Conservation (phyloP, 768 basidiomycete genomes). For the Xerocomellus dryophilus region DNA sequence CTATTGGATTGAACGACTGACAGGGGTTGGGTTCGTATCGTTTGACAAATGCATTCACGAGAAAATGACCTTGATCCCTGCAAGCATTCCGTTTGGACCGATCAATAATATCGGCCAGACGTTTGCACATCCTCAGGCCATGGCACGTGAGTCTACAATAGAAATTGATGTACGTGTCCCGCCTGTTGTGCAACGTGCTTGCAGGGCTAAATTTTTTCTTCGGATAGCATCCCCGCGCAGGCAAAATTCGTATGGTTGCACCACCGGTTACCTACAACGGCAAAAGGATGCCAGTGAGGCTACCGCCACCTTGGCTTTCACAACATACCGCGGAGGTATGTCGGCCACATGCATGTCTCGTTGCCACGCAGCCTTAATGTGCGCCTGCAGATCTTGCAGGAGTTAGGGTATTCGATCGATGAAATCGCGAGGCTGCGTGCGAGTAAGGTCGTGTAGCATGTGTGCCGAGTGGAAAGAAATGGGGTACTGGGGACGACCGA, state of each 20-base stretch:
- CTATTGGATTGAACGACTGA: conserved; percentile 74
- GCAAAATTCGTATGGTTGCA: conserved; percentile 73
- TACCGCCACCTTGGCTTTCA: conserved; percentile 84
- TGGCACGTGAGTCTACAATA: conserved; percentile 69
- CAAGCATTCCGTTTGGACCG: conserved; percentile 80
- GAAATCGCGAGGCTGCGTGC: conserved; percentile 44
- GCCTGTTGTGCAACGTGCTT: conserved; percentile 35
- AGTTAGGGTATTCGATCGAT: conserved; percentile 40
- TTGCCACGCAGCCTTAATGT: not conserved
- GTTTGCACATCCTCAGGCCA: conserved; percentile 83
- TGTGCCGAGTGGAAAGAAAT: conserved; percentile 17
- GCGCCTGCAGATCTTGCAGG: conserved; percentile 36
- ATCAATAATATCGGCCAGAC: conserved; percentile 91
- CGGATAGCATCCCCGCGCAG: conserved; percentile 66
- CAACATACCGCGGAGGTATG: conserved; percentile 77
- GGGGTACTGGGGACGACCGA: conserved; percentile 15
- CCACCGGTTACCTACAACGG: conserved; percentile 84
- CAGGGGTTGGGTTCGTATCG: conserved; percentile 69
- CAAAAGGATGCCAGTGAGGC: conserved; percentile 64
- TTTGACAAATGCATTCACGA: conserved; percentile 4
- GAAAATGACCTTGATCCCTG: conserved; percentile 8
- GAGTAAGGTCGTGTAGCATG: conserved; percentile 39
- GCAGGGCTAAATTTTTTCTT: conserved; percentile 13
- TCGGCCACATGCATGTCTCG: conserved; percentile 3
- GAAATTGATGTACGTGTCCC: conserved; percentile 66